Conservation (phyloP, 345 rosid species). For the Sisymbrium altissimum region DNA sequence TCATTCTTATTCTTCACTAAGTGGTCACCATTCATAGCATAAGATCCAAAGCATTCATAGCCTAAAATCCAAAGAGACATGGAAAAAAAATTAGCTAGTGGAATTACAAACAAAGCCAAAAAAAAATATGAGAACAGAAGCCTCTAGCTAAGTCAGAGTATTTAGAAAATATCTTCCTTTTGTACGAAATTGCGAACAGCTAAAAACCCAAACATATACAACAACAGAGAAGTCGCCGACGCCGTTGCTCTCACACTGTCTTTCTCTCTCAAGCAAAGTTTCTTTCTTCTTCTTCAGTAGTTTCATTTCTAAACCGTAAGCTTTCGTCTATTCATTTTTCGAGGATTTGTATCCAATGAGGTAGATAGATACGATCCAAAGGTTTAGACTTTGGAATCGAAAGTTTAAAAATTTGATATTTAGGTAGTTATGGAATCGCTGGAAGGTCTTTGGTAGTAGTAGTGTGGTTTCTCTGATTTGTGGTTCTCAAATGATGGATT, state of each 20-base stretch:
- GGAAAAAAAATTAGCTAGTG: background rate
- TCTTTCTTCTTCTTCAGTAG: background rate
- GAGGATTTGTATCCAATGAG: background rate
- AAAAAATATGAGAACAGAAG: background rate
- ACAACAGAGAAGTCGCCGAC: background rate
- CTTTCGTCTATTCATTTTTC: background rate
- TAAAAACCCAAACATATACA: background rate
- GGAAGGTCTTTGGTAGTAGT: background rate
- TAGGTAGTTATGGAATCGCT: background rate
- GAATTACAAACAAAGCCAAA: background rate
- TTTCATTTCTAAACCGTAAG: background rate
- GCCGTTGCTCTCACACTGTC: no score
- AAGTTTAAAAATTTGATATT: background rate
- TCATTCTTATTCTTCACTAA: no score
- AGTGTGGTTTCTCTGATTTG: background rate
- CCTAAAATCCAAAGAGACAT: no score
- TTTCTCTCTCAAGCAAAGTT: background rate
- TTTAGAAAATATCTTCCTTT: background rate
- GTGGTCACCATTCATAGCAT: no score
- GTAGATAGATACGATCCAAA: background rate
- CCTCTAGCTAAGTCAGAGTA: background rate
- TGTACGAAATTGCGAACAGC: background rate
- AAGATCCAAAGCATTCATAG: no score
- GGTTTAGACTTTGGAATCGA: background rate
- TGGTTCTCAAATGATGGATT: conserved; percentile 22